These are phyloP conservation scores for Xylaria sp. DNA, from an alignment of 2,329 filamentous ascomycete species.

Conservation along the genomic window DNA sequence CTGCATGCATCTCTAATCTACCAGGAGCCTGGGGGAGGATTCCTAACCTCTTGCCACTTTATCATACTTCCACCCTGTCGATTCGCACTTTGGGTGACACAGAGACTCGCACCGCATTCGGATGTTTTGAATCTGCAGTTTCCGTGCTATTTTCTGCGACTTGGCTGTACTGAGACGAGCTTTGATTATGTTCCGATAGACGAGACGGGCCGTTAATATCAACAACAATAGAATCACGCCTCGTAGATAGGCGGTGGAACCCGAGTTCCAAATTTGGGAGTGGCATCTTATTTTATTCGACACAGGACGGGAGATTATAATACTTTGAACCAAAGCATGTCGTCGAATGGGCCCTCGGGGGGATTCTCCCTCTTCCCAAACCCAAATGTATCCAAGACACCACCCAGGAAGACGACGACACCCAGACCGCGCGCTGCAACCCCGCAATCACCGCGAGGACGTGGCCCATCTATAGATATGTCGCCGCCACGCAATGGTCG, in stretches of 20 bases:
- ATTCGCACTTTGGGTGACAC: conserved; percentile 25
- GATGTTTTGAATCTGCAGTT: conserved; percentile 21
- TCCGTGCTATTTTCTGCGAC: conserved; percentile 25
- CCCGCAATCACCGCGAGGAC: conserved; percentile 45
- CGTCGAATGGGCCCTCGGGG: conserved; percentile 51
- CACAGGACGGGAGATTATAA: conserved; percentile 20
- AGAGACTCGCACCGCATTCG: conserved; percentile 6
- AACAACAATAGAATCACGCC: conserved; percentile 22
- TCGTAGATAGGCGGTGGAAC: conserved; percentile 7
- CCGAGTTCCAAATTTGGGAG: conserved; percentile 22
- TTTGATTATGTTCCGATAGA: conserved; percentile 21
- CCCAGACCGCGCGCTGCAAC: conserved; percentile 48
- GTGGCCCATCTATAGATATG: conserved; percentile 47
- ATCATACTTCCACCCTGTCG: conserved; percentile 15
- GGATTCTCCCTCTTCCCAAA: conserved; percentile 69
- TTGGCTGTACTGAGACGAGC: conserved; percentile 8
- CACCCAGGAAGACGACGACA: conserved; percentile 56
- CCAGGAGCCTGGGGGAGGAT: conserved; percentile 33
- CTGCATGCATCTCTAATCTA: conserved; percentile 42
- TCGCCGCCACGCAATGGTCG: conserved; percentile 46
- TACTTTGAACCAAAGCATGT: conserved; percentile 37
- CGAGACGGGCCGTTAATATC: conserved; percentile 17
- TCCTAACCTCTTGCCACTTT: conserved; percentile 30
- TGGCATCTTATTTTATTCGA: conserved; percentile 21
- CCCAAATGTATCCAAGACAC: conserved; percentile 54